Base-by-base conservation (phyloP, 176 grass and related monocot genomes). In the Ensete glaucum region DNA sequence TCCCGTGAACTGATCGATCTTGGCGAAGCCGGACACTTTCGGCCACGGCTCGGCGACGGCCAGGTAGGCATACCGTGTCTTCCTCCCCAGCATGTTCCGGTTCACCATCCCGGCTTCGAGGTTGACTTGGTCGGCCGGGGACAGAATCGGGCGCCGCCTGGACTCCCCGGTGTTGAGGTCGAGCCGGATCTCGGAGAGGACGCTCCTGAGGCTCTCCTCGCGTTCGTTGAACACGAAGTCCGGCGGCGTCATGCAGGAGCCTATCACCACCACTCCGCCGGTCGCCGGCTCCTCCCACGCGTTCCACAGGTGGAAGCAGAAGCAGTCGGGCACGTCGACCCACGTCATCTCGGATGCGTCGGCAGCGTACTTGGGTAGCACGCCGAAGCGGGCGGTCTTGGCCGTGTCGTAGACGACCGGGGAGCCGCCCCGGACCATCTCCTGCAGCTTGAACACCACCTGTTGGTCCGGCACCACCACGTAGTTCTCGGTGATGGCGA, bases 71-170 rank as follows among this genome's bases (percentile, higher is more conserved):
- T 87, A 96, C 14, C 75, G 75, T 0, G 92, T 86, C 68, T 84
- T 82, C 15, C 75, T 19, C 1, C 92, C 89, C 1, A 92, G 79
- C 6, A 74, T 79, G 69, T 84, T 77, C 76, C 83, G 84, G 84
- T 96, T 91, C 54, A 96, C 92, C 92, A 89, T 96, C n/a, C 92
- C 92, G 48, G 87, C 92, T 81, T 96, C 92, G 15, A 96, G 92
- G 81, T 96, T 92, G 53, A 96, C 54, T 50, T 89, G 89, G 7
- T 89, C 83, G 50, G n/a, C 55, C 16, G 79, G 69, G 34, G 25
- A 24, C 21, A 89, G 49, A 12, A 96, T 60, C 1, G 78, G 49
- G 9, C 77, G 79, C 22, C 89, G 85, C 2, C 25, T 56, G 1
- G 89, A 92, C 58, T 3, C 54, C 55, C 92, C 89, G 0, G 87